These are phyloP conservation scores for Aegilops speltoides DNA, from an alignment of 176 grass and related monocot species.

Conservation along the genomic window DNA sequence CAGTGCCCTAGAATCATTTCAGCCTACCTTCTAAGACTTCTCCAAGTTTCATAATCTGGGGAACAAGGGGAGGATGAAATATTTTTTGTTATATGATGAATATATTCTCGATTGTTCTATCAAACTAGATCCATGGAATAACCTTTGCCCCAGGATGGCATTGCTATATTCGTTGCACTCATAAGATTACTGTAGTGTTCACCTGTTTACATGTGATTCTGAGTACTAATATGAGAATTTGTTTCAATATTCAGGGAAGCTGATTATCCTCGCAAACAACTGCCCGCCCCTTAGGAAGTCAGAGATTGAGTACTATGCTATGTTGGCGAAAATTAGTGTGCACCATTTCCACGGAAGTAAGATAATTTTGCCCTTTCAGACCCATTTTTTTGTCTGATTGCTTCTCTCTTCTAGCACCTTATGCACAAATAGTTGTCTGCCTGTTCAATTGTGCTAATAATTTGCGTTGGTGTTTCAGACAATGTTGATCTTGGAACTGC, in stretches of 20 bases:
- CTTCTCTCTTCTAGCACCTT: not conserved
- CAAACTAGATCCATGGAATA: not conserved
- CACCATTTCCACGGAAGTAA: conserved; percentile 99
- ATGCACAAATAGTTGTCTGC: not conserved
- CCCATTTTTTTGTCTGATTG: not conserved
- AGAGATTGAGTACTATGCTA: conserved; percentile 97
- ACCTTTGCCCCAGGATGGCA: not conserved
- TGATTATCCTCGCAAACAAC: conserved; percentile 90
- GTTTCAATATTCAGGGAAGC: conserved; percentile 56
- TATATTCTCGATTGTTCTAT: not conserved
- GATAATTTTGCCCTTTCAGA: not conserved
- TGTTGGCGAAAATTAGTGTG: conserved; percentile 88
- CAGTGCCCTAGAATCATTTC: conserved; percentile 54
- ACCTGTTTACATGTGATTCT: not conserved
- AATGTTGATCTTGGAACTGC: conserved; percentile 98
- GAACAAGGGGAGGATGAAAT: not conserved
- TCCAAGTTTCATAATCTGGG: conserved; percentile 15
- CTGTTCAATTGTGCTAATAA: not conserved
- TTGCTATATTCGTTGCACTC: not conserved
- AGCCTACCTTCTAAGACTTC: conserved; percentile 18
- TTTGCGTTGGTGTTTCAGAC: conserved; percentile 40
- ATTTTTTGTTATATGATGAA: not conserved
- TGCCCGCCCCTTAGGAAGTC: conserved; percentile 92
- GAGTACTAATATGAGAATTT: not conserved
- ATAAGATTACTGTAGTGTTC: not conserved